phyloP scores from a whole-genome alignment of 2,329 filamentous ascomycete species.

The Stemphylium beticola region DNA sequence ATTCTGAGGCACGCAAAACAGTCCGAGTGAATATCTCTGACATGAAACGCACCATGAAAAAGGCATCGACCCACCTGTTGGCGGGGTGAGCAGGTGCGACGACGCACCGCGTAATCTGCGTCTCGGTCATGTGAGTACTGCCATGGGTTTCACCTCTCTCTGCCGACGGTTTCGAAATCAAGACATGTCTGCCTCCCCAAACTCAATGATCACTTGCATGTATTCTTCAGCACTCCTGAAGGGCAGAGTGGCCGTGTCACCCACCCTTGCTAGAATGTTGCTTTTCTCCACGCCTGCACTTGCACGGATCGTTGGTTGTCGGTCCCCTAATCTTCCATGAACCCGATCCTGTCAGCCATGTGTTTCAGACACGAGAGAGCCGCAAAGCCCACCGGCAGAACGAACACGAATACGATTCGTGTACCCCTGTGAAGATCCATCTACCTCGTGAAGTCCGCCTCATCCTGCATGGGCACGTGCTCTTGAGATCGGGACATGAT shows the following conservation, averaged over 20 bases:
- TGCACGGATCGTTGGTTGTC: conserved; percentile 2
- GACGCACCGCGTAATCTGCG: conserved; percentile 20
- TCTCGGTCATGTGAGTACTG: conserved; percentile 21
- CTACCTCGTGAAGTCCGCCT: conserved; percentile 8
- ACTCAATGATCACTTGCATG: conserved; percentile 10
- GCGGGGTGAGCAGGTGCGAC: conserved; percentile 21
- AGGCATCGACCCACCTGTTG: conserved; percentile 25
- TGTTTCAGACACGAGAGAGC: conserved; percentile 19
- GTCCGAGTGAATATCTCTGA: conserved; percentile 16
- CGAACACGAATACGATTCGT: conserved; percentile 10
- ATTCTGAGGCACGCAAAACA: conserved; percentile 21
- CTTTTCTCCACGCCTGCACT: background rate
- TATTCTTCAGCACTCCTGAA: conserved; percentile 10
- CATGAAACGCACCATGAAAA: conserved; percentile 23
- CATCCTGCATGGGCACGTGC: conserved; percentile 14
- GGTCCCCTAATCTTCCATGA: conserved; percentile 9
- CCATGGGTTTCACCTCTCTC: conserved; percentile 20
- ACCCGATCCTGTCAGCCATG: conserved; percentile 15
- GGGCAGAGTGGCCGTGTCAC: conserved; percentile 6
- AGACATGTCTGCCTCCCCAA: conserved; percentile 5
- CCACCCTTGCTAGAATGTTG: conserved; percentile 4
- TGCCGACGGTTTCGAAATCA: conserved; percentile 20
- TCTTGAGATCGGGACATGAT: conserved; percentile 9
- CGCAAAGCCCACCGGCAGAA: conserved; percentile 14
- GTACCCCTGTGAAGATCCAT: conserved; percentile 22